Evolutionary conservation across 495 filamentous ascomycete genomes (phyloP), one percentile per base, ranked within the genome.

Genomic region (Tuber melanosporum): DNA sequence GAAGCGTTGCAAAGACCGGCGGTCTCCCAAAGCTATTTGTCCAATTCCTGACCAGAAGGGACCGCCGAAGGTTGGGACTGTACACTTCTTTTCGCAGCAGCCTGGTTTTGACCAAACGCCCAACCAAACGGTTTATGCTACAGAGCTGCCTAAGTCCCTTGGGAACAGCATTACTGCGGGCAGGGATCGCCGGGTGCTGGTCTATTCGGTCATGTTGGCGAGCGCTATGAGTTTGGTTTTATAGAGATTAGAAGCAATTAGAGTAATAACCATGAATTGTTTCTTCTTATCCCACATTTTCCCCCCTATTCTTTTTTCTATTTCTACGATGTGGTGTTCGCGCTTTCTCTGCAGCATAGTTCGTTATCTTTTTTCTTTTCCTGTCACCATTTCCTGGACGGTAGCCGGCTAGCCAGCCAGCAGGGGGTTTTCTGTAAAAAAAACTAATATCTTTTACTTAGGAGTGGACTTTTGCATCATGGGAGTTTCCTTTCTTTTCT

Each of bases 71-170:
- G 47, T 79, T 57, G 86, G 84, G 76, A 86, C 81, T 52, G 78
- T 72, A 77, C 89, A 86, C 80, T 93, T 92, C 84, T 93, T 93
- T 80, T 87, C 85, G 69, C 80, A 87, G 71, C 82, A 87, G 73
- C 8, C 66, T 43, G 76, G 71, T 45, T 71, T 73, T 3, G 88
- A 89, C 72, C 86, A 86, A 86, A 88, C 89, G n/a, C 85, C 84
- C 52, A 90, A 90, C 76, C 90, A 91, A 83, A 91, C 88, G 1
- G 80, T 87, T 12, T 87, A 84, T 77, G 78, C 76, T 49, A 71
- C 73, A 32, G 32, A 80, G 26, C 45, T 44, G 26, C 4, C n/a
- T 12, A 66, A 32, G 57, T 66, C 57, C 57, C 26, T 66, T 66
- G 15, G 44, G 72, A 52, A 46, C 57, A 2, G 70, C 17, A 20